Base-by-base conservation (phyloP, 2,329 filamentous ascomycete genomes). In the Zymoseptoria crescenta region DNA sequence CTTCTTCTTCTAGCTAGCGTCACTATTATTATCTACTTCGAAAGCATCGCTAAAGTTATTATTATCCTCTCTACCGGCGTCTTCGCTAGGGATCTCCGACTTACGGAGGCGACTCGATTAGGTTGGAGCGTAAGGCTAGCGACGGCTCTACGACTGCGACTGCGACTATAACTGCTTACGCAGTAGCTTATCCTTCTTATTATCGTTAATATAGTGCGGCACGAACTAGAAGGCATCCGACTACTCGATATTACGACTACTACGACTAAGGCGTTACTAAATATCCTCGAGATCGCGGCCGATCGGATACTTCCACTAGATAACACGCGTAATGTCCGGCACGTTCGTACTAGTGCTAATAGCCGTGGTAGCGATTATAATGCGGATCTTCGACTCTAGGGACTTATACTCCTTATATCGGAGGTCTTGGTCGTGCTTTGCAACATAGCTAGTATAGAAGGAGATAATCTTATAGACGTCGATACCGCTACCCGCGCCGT, bases 401-500 rank as follows among this genome's bases (percentile, higher is more conserved):
- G 20, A 52, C 19, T 52, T 52, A 24, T 20, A 27, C 50, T 52
- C 50, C 10, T 52, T 52, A 24, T 52, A 52, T 4, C 21, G 21
- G 3, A 52, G 20, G 28, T 52, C 50, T 27, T 52, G 10, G 28
- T 52, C 10, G 10, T 20, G 6, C 16, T 52, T 20, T 6, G 50
- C 10, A 27, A 52, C 24, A 52, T 52, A 52, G 50, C 50, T 52
- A 52, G 50, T 52, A 55, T 59, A 59, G 50, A 24, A 52, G 10
- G 21, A 52, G 50, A 24, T 27, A 13, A 52, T 27, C 21, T 52
- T 52, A 52, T 24, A 24, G 21, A 52, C 50, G 50, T 52, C 10
- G 10, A 52, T 52, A 52, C 50, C 24, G 6, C 50, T 24, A 19
- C 28, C 6, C 9, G n/a, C n/a, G 13, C 50, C 28, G 28, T 52